A percentile compares a stretch with the other conserved stretches of the same genome.
phyloP scores from a whole-genome alignment of 1,284 basidiomycete species.

The Heterobasidion occidentale region DNA sequence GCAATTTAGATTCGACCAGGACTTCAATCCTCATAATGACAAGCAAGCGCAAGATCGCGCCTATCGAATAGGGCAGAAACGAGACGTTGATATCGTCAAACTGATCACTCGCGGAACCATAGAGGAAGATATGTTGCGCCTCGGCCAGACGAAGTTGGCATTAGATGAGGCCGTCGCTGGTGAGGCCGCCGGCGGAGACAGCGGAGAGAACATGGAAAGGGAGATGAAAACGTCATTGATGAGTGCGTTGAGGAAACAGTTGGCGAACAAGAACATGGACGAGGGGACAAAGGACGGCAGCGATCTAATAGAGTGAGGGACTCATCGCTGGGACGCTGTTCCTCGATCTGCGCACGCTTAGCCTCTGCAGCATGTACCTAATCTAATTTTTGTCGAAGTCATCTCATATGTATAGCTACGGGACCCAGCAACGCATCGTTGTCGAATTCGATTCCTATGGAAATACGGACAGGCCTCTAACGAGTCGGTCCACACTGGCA shows the following conservation, averaged over 20 bases:
- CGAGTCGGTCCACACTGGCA: slow-evolving; percentile 70
- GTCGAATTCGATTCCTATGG: slow-evolving; percentile 5
- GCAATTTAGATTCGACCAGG: slow-evolving; percentile 80
- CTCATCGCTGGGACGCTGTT: background rate
- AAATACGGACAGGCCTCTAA: slow-evolving; percentile 61
- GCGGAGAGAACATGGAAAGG: slow-evolving; percentile 61
- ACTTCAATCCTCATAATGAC: slow-evolving; percentile 93
- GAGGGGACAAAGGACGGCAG: slow-evolving; percentile 15
- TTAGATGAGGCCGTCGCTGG: slow-evolving; percentile 90
- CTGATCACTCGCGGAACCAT: slow-evolving; percentile 91
- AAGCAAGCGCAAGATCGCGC: slow-evolving; percentile 96
- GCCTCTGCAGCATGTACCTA: too few species aligned
- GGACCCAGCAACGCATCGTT: too few species aligned
- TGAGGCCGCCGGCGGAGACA: slow-evolving; percentile 44
- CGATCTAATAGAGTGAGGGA: background rate
- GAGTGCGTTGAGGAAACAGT: slow-evolving; percentile 71
- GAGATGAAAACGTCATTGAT: slow-evolving; percentile 79
- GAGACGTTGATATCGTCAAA: slow-evolving; percentile 88
- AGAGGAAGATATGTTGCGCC: slow-evolving; percentile 91
- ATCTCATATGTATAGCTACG: too few species aligned
- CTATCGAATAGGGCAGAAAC: slow-evolving; percentile 95
- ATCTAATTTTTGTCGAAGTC: too few species aligned
- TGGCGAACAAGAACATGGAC: slow-evolving; percentile 30
- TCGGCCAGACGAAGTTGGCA: slow-evolving; percentile 85
- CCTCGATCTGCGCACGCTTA: slow-evolving; percentile 1